phyloP scores from a whole-genome alignment of 805 yeast genomes.

The Saccharomycopsis sp. region DNA sequence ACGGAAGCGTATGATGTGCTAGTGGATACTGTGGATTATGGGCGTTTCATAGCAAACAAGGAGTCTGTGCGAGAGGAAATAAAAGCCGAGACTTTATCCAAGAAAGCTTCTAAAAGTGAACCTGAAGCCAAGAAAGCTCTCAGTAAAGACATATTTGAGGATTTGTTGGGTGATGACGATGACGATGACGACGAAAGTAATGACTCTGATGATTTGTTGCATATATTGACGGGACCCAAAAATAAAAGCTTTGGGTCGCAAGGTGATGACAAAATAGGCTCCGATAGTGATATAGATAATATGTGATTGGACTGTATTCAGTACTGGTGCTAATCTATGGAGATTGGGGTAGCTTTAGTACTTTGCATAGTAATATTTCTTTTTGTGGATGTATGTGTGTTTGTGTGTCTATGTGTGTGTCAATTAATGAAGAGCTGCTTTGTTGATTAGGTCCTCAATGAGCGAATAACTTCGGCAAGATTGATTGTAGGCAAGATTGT shows the following conservation, averaged over 20 bases:
- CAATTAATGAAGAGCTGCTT: too few species aligned
- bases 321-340: too few species aligned
- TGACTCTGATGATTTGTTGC: not conserved
- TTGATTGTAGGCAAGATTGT: too few species aligned
- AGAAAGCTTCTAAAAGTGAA: not conserved
- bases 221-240: not conserved
- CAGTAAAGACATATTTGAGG: not conserved
- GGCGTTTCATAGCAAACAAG: constrained; percentile 12
- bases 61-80: not conserved
- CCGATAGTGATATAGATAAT: constrained; percentile 1
- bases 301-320: too few species aligned
- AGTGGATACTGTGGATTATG: constrained; percentile 16
- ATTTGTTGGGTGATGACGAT: not conserved
- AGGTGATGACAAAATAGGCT: not conserved
- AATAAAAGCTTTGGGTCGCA: not conserved
- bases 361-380: too few species aligned
- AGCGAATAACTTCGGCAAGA: too few species aligned
- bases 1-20: constrained; percentile 9
- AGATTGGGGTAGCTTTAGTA: too few species aligned
- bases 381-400: too few species aligned
- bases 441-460: too few species aligned
- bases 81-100: not conserved
- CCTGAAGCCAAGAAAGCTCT: not conserved
- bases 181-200: not conserved
- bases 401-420: too few species aligned